phyloP scores from a whole-genome alignment of 257 asterid genomes.

The Rubia yunnanensis region DNA sequence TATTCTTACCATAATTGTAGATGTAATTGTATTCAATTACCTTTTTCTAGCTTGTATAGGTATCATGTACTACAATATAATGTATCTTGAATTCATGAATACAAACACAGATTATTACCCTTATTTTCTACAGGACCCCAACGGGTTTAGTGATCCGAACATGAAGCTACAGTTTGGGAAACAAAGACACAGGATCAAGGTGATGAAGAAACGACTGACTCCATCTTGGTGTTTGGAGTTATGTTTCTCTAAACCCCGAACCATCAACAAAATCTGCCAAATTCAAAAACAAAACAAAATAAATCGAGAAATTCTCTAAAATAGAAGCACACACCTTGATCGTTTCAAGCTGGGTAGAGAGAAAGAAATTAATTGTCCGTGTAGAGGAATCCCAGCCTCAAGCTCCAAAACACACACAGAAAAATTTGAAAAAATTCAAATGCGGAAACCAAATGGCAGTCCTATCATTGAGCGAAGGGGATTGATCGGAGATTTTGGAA shows the following conservation, averaged over 20 bases:
- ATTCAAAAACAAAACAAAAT: neutral
- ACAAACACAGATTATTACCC: no score
- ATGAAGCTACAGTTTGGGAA: slow-evolving; percentile 80
- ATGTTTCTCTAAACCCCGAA: slow-evolving; percentile 26
- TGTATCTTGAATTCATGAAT: no score
- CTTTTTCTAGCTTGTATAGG: no score
- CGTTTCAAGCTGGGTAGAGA: neutral
- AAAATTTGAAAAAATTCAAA: neutral
- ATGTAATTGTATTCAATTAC: no score
- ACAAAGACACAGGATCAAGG: slow-evolving; percentile 70
- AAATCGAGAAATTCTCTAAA: neutral
- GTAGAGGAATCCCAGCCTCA: neutral
- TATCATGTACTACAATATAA: no score
- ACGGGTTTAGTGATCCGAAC: slow-evolving; percentile 92
- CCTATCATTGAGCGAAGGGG: neutral
- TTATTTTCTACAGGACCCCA: slow-evolving; percentile 84
- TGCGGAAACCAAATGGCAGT: neutral
- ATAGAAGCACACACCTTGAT: slow-evolving; percentile 4
- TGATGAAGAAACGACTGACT: slow-evolving; percentile 69
- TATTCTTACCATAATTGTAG: no score
- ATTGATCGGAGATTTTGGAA: neutral
- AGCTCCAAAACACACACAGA: neutral
- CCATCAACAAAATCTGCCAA: slow-evolving; percentile 5
- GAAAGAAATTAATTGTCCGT: neutral
- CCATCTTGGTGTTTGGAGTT: slow-evolving; percentile 98